Evolutionary conservation across 768 basidiomycete genomes (phyloP).

Genomic region (Pulveroboletus sp.): DNA sequence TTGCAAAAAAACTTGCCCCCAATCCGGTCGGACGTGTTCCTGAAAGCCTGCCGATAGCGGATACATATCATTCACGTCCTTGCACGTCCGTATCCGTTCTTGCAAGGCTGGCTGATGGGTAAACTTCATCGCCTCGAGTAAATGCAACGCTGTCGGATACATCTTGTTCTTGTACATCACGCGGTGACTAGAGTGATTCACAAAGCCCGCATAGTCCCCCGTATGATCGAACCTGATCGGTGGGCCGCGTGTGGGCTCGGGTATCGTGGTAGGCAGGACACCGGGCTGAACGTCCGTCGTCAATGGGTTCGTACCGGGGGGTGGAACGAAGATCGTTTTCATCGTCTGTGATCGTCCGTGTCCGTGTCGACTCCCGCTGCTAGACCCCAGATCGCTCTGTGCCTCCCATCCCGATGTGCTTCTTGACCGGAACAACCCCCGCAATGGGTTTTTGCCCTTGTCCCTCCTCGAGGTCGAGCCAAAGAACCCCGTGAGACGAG

Average conservation of each 20-base stretch:
- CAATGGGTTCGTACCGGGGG: not conserved
- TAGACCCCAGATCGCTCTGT: constrained; percentile 13
- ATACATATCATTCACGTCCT: constrained; percentile 37
- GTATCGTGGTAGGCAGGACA: constrained; percentile 7
- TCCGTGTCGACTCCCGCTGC: constrained; percentile 13
- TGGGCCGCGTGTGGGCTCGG: constrained; percentile 16
- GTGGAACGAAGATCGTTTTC: constrained; percentile 23
- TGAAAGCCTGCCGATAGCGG: constrained; percentile 31
- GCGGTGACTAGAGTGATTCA: constrained; percentile 63
- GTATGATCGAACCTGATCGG: constrained; percentile 42
- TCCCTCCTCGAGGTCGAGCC: constrained; percentile 25
- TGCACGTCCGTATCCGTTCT: constrained; percentile 47
- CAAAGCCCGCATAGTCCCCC: constrained; percentile 42
- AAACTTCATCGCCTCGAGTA: constrained; percentile 76
- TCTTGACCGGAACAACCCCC: constrained; percentile 45
- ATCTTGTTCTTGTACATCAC: constrained; percentile 49
- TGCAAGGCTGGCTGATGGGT: constrained; percentile 47
- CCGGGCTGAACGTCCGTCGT: not conserved
- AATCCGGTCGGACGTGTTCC: constrained; percentile 47
- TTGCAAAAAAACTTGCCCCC: constrained; percentile 47
- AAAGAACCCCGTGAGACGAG: constrained; percentile 20
- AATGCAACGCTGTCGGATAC: constrained; percentile 69
- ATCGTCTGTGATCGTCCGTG: constrained; percentile 21
- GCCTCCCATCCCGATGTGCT: constrained; percentile 24
- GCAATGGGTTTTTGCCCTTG: constrained; percentile 33